A percentile compares a stretch with the other conserved stretches of the same genome.
These are phyloP conservation scores for Poronia punctata DNA, from an alignment of 495 filamentous ascomycete species.

Conservation along the genomic window DNA sequence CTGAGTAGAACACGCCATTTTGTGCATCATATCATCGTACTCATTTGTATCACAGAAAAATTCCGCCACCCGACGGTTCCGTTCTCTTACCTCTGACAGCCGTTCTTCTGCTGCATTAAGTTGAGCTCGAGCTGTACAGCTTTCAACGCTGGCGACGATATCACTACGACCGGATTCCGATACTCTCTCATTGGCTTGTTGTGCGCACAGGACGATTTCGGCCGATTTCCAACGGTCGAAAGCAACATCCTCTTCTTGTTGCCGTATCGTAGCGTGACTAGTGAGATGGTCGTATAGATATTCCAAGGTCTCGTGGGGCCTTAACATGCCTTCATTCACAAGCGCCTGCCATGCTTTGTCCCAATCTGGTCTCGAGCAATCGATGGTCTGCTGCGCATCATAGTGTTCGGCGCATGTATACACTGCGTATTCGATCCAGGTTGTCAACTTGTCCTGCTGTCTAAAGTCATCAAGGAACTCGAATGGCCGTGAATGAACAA, in stretches of 20 bases:
- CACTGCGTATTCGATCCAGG: constrained; percentile 25
- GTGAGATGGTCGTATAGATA: background rate
- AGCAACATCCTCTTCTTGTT: no score
- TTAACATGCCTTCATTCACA: background rate
- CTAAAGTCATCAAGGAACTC: constrained; percentile 14
- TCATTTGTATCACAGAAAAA: background rate
- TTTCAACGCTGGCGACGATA: background rate
- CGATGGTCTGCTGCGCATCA: background rate
- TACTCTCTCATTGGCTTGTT: background rate
- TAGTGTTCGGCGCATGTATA: constrained; percentile 14
- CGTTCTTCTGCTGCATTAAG: background rate
- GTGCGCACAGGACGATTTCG: background rate
- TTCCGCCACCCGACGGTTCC: background rate
- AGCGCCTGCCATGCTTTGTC: background rate
- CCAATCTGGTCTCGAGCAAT: background rate
- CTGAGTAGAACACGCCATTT: background rate
- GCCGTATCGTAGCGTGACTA: no score
- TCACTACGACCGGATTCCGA: background rate
- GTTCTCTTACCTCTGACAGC: background rate
- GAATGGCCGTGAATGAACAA: constrained; percentile 15
- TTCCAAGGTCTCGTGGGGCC: background rate
- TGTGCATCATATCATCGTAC: background rate
- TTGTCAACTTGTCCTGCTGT: constrained; percentile 23
- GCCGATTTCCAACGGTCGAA: no score
- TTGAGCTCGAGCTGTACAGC: background rate